Evolutionary conservation across 208 protist genomes (phyloP).

Genomic region (Crithidia expoeki): DNA sequence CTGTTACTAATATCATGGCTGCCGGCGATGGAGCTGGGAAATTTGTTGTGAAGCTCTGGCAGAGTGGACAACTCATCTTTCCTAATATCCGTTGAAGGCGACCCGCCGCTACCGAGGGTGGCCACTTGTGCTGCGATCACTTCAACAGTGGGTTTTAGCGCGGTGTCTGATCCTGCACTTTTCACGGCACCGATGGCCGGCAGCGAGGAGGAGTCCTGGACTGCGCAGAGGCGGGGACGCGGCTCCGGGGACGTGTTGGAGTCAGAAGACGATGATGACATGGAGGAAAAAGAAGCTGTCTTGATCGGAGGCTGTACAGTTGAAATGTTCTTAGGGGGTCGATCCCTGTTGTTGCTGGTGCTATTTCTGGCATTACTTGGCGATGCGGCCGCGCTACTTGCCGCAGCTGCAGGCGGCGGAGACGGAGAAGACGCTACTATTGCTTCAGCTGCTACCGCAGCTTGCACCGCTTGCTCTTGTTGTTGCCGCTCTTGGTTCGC

Average conservation of each 20-base stretch:
- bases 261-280: not conserved
- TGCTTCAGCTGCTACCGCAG: not conserved
- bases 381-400: not conserved
- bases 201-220: not conserved
- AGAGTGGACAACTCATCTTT: not conserved
- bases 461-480: not conserved
- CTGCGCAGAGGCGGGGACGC: not conserved
- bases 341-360: too few species aligned
- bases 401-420: not conserved
- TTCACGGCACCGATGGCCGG: too few species aligned
- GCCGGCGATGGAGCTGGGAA: too few species aligned
- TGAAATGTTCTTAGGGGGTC: not conserved
- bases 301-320: not conserved
- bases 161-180: not conserved
- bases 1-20: not conserved
- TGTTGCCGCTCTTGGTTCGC: slow-evolving; percentile 3
- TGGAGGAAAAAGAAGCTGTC: not conserved
- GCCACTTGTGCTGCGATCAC: not conserved
- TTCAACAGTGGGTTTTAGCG: not conserved
- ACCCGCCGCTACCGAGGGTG: slow-evolving; percentile 5
- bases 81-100: not conserved
- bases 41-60: not conserved
- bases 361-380: not conserved
- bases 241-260: not conserved
- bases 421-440: not conserved